Percentiles rank a stretch among this genome's conserved stretches.
phyloP scores from a whole-genome alignment of 2,329 filamentous ascomycete species.

The Stagonosporopsis cucurbitacearum region DNA sequence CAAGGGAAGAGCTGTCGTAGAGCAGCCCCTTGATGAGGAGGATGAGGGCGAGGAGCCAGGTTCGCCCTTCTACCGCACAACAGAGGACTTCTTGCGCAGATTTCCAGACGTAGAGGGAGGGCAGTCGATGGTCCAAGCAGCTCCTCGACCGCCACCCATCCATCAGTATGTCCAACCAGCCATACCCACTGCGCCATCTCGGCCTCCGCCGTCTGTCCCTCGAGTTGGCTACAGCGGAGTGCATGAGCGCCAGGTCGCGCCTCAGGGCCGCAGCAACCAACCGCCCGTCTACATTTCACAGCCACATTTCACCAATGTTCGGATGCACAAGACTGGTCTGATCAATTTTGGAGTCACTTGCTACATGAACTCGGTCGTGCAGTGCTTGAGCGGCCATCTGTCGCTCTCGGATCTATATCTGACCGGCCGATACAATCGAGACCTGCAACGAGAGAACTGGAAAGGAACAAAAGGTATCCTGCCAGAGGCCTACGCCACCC shows the following conservation, averaged over 20 bases:
- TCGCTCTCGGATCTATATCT: constrained; percentile 68
- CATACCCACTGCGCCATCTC: constrained; percentile 66
- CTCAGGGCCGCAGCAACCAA: constrained; percentile 44
- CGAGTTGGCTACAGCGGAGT: constrained; percentile 81
- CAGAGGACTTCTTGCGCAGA: constrained; percentile 82
- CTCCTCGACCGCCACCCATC: constrained; percentile 43
- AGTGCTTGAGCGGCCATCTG: constrained; percentile 78
- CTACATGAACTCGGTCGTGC: constrained; percentile 90
- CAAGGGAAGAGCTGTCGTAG: constrained; percentile 64
- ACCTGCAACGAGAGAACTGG: constrained; percentile 67
- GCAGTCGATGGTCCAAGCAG: constrained; percentile 62
- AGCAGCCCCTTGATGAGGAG: constrained; percentile 38
- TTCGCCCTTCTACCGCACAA: constrained; percentile 65
- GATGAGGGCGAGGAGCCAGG: constrained; percentile 37
- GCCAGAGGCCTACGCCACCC: constrained; percentile 66
- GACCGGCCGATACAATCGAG: constrained; percentile 65
- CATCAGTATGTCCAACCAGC: constrained; percentile 58
- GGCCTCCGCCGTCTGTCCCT: constrained; percentile 64
- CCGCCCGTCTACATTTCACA: constrained; percentile 55
- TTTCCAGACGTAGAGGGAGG: constrained; percentile 72
- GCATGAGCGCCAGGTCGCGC: constrained; percentile 60
- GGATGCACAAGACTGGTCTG: constrained; percentile 73
- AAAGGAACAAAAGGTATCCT: constrained; percentile 69
- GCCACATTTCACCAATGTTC: constrained; percentile 52
- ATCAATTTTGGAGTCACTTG: constrained; percentile 83